Base-by-base conservation (phyloP, 345 rosid genomes). In the Pelargonium nanum region DNA sequence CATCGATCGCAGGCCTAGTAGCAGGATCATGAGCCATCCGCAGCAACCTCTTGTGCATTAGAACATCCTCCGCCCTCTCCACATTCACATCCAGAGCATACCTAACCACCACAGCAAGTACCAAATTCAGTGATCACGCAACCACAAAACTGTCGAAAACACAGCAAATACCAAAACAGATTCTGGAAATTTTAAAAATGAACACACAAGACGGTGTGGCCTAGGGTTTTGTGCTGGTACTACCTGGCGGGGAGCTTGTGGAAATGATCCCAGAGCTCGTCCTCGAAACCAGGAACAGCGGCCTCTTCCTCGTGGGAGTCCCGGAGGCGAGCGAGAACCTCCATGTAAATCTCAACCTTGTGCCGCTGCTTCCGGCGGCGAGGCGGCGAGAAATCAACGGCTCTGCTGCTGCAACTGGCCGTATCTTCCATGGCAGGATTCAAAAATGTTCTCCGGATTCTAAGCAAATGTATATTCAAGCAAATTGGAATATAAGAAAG, bases 1-100 rank as follows among this genome's bases (percentile, higher is more conserved):
- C 88, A 72, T 81, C 85, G 51, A 83, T 76, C 1, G 86, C 86
- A 24, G 85, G 88, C 58, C 86, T 68, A 24, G 77, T 72, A 13
- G 69, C 77, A 44, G 80, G 80, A 72, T 78, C 63, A 51, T 59
- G 72, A 21, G 88, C 92, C 74, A 55, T 71, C 13, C 70, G 60
- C 40, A 83, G 79, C 45, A 85, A 74, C 65, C 75, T 83, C 69
- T 81, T 79, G 70, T 85, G 88, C 85, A 81, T 76, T 5, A 81
- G 77, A 50, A 83, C 92, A 70, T 85, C 88, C 56, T 83, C 67
- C 13, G 88, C 78, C 69, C 69, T 81, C 70, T 81, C 92, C 60
- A 75, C 76, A 59, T 80, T 78, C 71, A 85, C 84, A 60, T 85
- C 88, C 68, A 80, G 60, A 6, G 92, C 86, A 67, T 83, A 85